phyloP scores from a whole-genome alignment of 495 filamentous ascomycete species.

The Tetracladium setigerum region DNA sequence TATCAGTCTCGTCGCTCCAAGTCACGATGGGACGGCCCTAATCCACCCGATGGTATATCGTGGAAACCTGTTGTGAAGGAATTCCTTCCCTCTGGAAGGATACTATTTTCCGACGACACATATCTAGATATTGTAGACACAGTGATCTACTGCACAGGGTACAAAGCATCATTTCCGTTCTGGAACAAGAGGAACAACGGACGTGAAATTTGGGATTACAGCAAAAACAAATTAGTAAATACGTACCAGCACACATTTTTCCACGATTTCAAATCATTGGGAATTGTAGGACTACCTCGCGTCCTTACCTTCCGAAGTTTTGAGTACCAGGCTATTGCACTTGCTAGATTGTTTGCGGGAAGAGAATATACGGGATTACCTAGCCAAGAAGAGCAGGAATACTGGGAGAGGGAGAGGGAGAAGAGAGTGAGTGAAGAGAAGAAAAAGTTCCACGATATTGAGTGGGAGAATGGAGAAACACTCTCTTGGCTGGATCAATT shows the following conservation, averaged over 20 bases:
- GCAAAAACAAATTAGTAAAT: slow-evolving; percentile 21
- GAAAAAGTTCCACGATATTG: slow-evolving; percentile 39
- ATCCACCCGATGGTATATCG: slow-evolving; percentile 30
- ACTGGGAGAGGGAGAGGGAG: slow-evolving; percentile 31
- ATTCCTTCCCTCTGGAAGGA: slow-evolving; percentile 27
- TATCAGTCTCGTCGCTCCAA: slow-evolving; percentile 36
- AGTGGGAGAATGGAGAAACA: slow-evolving; percentile 38
- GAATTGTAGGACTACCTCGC: slow-evolving; percentile 34
- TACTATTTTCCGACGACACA: slow-evolving; percentile 36
- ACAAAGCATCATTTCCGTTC: slow-evolving; percentile 39
- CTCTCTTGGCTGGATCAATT: slow-evolving; percentile 31
- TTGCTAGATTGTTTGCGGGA: slow-evolving; percentile 35
- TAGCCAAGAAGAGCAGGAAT: slow-evolving; percentile 23
- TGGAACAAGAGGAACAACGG: slow-evolving; percentile 37
- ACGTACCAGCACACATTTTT: slow-evolving; percentile 40
- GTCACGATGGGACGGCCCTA: slow-evolving; percentile 36
- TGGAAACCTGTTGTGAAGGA: slow-evolving; percentile 38
- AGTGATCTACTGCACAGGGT: slow-evolving; percentile 44
- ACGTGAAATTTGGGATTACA: slow-evolving; percentile 32
- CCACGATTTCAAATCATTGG: slow-evolving; percentile 29
- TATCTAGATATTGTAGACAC: slow-evolving; percentile 31
- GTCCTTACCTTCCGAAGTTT: slow-evolving; percentile 41
- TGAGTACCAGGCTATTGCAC: slow-evolving; percentile 43
- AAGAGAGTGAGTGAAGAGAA: slow-evolving; percentile 17
- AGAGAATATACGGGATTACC: slow-evolving; percentile 28